Evolutionary conservation across 83 land plant species (phyloP), one percentile per base, ranked within the genome.

Genomic region (Diphasiastrum complanatum): DNA sequence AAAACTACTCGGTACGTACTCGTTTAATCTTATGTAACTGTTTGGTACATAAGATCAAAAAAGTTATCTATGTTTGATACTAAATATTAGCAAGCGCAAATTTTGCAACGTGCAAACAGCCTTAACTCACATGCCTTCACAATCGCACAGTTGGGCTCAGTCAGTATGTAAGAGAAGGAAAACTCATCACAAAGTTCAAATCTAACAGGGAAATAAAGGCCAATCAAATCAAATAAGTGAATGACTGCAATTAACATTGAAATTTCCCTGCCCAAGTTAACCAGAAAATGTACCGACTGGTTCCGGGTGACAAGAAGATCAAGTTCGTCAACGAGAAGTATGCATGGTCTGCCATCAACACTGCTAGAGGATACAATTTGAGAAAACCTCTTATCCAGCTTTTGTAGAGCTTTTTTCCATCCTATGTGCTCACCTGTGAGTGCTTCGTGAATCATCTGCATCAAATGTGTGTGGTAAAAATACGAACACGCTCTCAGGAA

Each of bases 321-420:
- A 60, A 93, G 83, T 63, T 93, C 99, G 75, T 93, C 99, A 35
- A 93, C 78, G n/a, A 93, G 82, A 2, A 93, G 80, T 74, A 93
- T 62, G 71, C 95, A 87, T 20, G 99, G 96, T 18, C 76, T 77
- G 31, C 64, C 70, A 41, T 85, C 77, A n/a, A 67, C 67, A 48
- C 81, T 81, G 25, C 71, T 59, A 51, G 48, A 62, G 31, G 63
- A 65, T 37, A 65, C 70, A 37, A 68, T 67, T 2, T 80, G 71
- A 40, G 91, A 83, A 63, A 89, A 93, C 2, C 92, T 51, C 24
- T 86, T 83, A 82, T 83, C 93, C 47, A 93, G 73, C 41, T 70
- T 54, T 14, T 93, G 77, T 26, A 93, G 85, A 63, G 99, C 96
- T 67, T 80, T 90, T 63, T 82, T 86, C 92, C 96, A 89, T 25